These are phyloP conservation scores for Geotrichum klebahnii DNA, from an alignment of 1,139 yeast species.

Conservation along the genomic window DNA sequence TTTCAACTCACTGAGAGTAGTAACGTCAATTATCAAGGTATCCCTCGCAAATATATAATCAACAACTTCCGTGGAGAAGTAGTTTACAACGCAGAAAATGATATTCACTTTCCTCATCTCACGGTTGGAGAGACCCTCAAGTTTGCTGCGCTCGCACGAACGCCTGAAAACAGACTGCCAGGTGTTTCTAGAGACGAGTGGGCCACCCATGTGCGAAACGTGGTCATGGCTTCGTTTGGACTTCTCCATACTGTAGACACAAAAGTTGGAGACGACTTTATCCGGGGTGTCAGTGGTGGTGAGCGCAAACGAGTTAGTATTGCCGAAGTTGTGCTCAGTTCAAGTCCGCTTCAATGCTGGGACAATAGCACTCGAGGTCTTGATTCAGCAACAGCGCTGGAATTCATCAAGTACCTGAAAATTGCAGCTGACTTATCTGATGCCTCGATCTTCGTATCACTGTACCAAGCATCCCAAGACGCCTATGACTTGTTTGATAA, in stretches of 20 bases:
- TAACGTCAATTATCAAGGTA: conserved; percentile 35
- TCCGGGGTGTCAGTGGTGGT: conserved; percentile 60
- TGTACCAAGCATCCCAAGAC: conserved; percentile 62
- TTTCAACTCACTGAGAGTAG: conserved; percentile 56
- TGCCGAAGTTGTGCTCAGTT: conserved; percentile 55
- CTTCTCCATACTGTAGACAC: conserved; percentile 51
- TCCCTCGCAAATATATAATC: conserved; percentile 46
- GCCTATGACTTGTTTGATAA: conserved; percentile 59
- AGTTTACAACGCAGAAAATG: conserved; percentile 54
- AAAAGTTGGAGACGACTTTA: conserved; percentile 55
- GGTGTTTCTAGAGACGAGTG: conserved; percentile 47
- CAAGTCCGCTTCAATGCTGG: conserved; percentile 58
- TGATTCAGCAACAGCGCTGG: conserved; percentile 66
- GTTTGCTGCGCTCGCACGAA: conserved; percentile 55
- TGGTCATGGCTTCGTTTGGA: conserved; percentile 53
- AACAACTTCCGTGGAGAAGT: conserved; percentile 47
- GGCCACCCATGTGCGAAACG: conserved; percentile 45
- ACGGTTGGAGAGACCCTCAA: conserved; percentile 58
- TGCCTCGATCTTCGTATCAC: conserved; percentile 51
- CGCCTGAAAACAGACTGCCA: conserved; percentile 50
- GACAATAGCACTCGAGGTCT: conserved; percentile 70
- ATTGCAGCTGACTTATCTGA: conserved; percentile 52
- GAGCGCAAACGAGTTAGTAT: conserved; percentile 57
- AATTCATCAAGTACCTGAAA: conserved; percentile 57
- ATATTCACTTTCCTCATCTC: conserved; percentile 56